These are phyloP conservation scores for Penicillium antarcticum DNA, from an alignment of 495 filamentous ascomycete species.

Conservation along the genomic window DNA sequence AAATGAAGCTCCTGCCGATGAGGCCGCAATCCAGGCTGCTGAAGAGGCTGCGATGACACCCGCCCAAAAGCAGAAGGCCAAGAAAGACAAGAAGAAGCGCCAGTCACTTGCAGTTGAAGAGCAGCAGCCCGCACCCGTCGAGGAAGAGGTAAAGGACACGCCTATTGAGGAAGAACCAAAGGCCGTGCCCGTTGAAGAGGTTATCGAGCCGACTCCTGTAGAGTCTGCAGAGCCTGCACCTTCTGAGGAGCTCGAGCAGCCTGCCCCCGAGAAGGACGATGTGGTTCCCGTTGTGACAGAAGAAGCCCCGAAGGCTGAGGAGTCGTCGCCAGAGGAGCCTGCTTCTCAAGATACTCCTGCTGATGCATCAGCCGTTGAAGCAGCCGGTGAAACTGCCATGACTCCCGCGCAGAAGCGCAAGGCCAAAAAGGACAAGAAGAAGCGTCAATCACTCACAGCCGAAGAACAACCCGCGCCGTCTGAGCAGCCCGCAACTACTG, in stretches of 20 bases:
- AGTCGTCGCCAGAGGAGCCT: background rate
- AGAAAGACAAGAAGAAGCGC: slow-evolving; percentile 16
- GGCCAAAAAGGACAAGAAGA: slow-evolving; percentile 32
- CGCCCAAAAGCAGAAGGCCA: slow-evolving; percentile 5
- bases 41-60: slow-evolving; percentile 1
- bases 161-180: background rate
- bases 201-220: background rate
- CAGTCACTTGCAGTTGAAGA: slow-evolving; percentile 1
- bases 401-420: slow-evolving; percentile 33
- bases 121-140: background rate
- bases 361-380: slow-evolving; percentile 1
- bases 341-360: slow-evolving; percentile 1
- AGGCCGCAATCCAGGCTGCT: background rate
- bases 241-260: background rate
- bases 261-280: background rate
- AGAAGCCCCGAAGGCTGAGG: slow-evolving; percentile 1
- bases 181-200: background rate
- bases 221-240: background rate
- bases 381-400: slow-evolving; percentile 8
- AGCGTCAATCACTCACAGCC: background rate
- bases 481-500: background rate
- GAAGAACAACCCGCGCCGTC: background rate
- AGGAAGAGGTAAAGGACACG: background rate
- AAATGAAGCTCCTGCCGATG: background rate
- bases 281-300: background rate